Evolutionary conservation across 2,329 filamentous ascomycete genomes (phyloP).

Genomic region (Neofusicoccum cordaticola): DNA sequence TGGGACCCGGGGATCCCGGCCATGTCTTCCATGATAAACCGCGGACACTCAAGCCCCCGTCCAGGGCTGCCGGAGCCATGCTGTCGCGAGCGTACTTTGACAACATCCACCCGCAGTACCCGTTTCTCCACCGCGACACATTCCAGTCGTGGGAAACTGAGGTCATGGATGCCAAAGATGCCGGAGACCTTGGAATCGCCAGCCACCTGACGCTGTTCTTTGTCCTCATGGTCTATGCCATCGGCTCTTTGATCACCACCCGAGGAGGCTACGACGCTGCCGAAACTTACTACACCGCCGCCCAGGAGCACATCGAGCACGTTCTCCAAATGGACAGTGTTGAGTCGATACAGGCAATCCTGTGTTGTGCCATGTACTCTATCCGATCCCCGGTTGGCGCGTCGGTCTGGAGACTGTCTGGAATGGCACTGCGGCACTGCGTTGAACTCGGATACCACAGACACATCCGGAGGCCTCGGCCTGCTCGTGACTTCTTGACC

Average conservation of each 20-base stretch:
- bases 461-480: slow-evolving; percentile 19
- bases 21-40: neutral
- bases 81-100: slow-evolving; percentile 36
- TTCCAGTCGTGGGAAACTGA: slow-evolving; percentile 32
- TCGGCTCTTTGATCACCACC: slow-evolving; percentile 24
- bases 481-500: slow-evolving; percentile 23
- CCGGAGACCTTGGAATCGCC: neutral
- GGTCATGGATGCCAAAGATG: slow-evolving; percentile 21
- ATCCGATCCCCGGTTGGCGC: slow-evolving; percentile 26
- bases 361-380: slow-evolving; percentile 29
- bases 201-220: slow-evolving; percentile 18
- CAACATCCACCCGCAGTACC: slow-evolving; percentile 40
- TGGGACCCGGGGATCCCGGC: neutral
- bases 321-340: slow-evolving; percentile 26
- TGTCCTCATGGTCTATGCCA: slow-evolving; percentile 24
- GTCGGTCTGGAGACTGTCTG: slow-evolving; percentile 34
- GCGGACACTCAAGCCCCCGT: neutral
- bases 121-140: slow-evolving; percentile 37
- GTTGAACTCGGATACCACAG: slow-evolving; percentile 38
- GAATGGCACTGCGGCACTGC: slow-evolving; percentile 35
- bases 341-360: slow-evolving; percentile 25
- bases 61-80: neutral
- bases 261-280: slow-evolving; percentile 16
- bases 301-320: slow-evolving; percentile 19
- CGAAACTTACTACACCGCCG: slow-evolving; percentile 22